A percentile compares a stretch with the other conserved stretches of the same genome.
Conservation (phyloP, 768 basidiomycete species). For the Termitomyces sp. region DNA sequence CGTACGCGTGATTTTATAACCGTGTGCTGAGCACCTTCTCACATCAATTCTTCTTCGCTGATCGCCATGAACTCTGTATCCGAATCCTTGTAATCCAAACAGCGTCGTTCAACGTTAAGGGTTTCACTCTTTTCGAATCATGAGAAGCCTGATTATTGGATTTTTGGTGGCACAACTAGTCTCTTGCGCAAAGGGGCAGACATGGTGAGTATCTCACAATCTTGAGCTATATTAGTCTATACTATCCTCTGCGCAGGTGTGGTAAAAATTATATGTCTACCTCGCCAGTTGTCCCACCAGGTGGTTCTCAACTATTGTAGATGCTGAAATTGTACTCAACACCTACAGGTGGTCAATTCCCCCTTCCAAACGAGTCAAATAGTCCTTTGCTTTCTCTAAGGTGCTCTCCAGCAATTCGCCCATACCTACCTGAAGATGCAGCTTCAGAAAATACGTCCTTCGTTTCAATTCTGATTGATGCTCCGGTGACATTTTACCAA, state of each 20-base stretch:
- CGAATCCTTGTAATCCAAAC: background rate
- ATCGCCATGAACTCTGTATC: background rate
- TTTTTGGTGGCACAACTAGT: background rate
- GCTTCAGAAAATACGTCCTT: conserved; percentile 25
- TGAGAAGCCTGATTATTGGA: background rate
- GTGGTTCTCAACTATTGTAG: conserved; percentile 17
- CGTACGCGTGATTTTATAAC: no score
- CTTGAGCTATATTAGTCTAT: conserved; percentile 13
- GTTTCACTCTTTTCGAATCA: background rate
- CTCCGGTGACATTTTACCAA: conserved; percentile 43
- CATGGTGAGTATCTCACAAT: conserved; percentile 10
- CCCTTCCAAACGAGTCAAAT: conserved; percentile 29
- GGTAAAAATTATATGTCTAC: conserved; percentile 51
- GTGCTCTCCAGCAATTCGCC: conserved; percentile 55
- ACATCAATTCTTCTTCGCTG: background rate
- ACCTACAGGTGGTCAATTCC: conserved; percentile 41
- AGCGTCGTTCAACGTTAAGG: background rate
- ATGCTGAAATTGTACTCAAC: background rate
- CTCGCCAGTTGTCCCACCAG: conserved; percentile 39
- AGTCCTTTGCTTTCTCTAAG: conserved; percentile 52
- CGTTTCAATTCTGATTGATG: conserved; percentile 48
- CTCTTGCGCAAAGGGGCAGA: conserved; percentile 9
- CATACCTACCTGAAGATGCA: conserved; percentile 55
- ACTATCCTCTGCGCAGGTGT: conserved; percentile 41
- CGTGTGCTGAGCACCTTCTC: conserved; percentile 13